phyloP scores from a whole-genome alignment of 768 basidiomycete species.

The Rhodotorula toruloides region DNA sequence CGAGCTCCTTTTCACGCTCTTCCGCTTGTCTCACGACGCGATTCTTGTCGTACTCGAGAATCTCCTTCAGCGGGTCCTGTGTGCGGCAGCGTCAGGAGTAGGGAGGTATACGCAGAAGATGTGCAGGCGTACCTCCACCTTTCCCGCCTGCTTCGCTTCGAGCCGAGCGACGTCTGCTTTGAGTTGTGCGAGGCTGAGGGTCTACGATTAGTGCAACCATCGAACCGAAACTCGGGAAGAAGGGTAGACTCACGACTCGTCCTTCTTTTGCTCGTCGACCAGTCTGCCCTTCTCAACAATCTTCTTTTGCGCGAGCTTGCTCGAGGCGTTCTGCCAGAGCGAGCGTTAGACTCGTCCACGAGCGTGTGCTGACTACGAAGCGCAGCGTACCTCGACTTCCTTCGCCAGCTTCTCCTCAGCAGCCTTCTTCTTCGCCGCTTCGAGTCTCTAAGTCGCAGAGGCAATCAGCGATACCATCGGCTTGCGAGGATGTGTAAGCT shows the following conservation, averaged over 20 bases:
- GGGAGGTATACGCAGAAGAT: neutral
- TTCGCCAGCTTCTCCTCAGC: neutral
- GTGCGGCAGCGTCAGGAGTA: too few species aligned
- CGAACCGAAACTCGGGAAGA: too few species aligned
- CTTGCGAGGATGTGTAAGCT: too few species aligned
- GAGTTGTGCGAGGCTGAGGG: constrained; percentile 10
- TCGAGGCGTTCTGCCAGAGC: constrained; percentile 3
- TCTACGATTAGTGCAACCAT: too few species aligned
- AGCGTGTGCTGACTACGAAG: neutral
- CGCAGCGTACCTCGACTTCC: constrained; percentile 2
- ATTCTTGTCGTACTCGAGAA: neutral
- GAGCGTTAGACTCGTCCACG: neutral
- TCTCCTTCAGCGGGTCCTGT: neutral
- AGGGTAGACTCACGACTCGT: neutral
- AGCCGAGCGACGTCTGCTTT: constrained; percentile 14
- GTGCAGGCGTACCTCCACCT: neutral
- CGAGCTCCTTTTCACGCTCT: neutral
- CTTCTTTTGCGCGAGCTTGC: neutral
- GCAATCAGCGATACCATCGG: too few species aligned
- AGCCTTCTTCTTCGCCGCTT: neutral
- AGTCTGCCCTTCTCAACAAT: neutral
- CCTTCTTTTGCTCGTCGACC: neutral
- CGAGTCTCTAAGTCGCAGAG: too few species aligned
- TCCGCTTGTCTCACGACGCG: neutral
- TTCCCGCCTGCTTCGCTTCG: neutral